Base-by-base conservation (phyloP, 108 stramenopile genomes). In the Cyclotella cryptica region DNA sequence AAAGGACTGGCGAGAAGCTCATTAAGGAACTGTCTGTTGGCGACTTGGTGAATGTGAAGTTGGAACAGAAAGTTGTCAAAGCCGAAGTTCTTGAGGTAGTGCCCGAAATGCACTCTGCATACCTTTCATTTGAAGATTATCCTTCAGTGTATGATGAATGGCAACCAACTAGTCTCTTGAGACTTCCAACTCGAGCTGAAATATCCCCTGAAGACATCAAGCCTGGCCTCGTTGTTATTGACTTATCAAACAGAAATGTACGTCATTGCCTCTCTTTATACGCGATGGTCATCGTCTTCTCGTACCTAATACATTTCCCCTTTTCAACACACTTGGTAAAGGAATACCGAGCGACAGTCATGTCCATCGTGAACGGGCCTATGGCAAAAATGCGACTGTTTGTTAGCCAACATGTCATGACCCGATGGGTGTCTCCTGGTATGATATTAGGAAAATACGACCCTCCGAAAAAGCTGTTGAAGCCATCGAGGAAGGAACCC, bases 81-180 rank as follows among this genome's bases (percentile, higher is more conserved):
- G 90, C 81, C 10, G 83, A 71, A 74, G 77, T 91, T 8, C 29
- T 86, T 2, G 77, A 83, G 65, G 54, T 89, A 10, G 13, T 57
- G 18, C 26, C 66, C 19, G 64, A 84, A 71, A 80, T 86, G 83
- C 66, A 68, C 19, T 80, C 71, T 26, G 85, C 78, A 9, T 88
- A 71, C 40, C 41, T 91, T 24, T 80, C 73, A 13, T 91, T 84
- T 69, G 88, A 89, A 30, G 87, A 80, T 51, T 85, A 86, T 29
- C 90, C 90, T 13, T 75, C 78, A 27, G 40, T 84, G 18, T 91
- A 88, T 58, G 79, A 89, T 71, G 90, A 91, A 46, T 91, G 74
- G 73, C 79, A 72, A 19, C 88, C 88, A 24, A 51, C 40, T 44
- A 79, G 82, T 22, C 69, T 79, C 2, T 19, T 88, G 9, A 45